Evolutionary conservation across 805 yeast species (phyloP).

Genomic region (Metschnikowia koreensis): DNA sequence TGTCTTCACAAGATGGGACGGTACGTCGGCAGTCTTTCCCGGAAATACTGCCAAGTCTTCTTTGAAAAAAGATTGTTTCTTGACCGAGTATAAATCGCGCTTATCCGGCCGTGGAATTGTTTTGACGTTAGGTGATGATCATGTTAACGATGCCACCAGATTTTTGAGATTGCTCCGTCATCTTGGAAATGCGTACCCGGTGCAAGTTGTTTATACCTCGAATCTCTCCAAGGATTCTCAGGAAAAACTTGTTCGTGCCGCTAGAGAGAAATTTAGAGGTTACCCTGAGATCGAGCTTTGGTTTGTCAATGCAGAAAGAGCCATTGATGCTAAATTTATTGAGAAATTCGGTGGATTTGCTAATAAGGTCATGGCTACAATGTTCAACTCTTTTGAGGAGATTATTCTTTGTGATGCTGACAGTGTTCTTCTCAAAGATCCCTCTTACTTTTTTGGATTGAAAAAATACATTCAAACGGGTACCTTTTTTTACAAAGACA

Average conservation of each 20-base stretch:
- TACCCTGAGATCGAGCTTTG: conserved; percentile 36
- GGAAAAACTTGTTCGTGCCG: conserved; percentile 8
- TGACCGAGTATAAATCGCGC: conserved; percentile 20
- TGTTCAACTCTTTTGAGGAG: conserved; percentile 17
- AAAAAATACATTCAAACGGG: conserved; percentile 33
- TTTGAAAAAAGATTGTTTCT: conserved; percentile 19
- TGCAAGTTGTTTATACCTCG: conserved; percentile 35
- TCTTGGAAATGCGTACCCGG: conserved; percentile 35
- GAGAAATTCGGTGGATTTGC: conserved; percentile 39
- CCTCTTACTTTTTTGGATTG: conserved; percentile 29
- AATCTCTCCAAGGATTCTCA: conserved; percentile 9
- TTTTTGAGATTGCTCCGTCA: conserved; percentile 29
- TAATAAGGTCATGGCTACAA: conserved; percentile 18
- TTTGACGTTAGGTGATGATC: conserved; percentile 31
- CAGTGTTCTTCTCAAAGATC: conserved; percentile 40
- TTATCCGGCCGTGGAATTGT: conserved; percentile 41
- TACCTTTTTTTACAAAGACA: conserved; percentile 20
- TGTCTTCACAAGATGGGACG: conserved; percentile 13
- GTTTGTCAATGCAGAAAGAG: conserved; percentile 30
- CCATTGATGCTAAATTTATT: conserved; percentile 19
- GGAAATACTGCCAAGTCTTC: neutral
- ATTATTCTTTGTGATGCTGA: conserved; percentile 51
- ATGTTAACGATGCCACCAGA: conserved; percentile 24
- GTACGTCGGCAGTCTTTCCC: conserved; percentile 5
- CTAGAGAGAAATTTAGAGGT: conserved; percentile 9